Evolutionary conservation across 129 eudicot species (phyloP), one percentile per base, ranked within the genome.

Genomic region (Deinandra increscens): DNA sequence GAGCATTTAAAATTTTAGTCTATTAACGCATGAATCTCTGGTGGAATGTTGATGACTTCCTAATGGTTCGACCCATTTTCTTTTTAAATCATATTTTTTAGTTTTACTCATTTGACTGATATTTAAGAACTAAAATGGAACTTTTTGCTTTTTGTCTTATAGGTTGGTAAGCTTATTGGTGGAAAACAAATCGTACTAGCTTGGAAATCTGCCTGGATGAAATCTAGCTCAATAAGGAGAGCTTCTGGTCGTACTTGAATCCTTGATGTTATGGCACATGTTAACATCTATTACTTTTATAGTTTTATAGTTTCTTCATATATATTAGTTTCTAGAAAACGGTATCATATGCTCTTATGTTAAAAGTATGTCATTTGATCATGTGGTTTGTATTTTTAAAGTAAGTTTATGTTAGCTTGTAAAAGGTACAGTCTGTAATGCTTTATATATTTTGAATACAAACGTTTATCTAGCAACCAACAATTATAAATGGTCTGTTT

Each of bases 131-230:
- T 26, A 26, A 26, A 26, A 26, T 26, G n/a, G n/a, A n/a, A 26
- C 31, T 26, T 26, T 26, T 26, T 23, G 39, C 55, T 77, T 26
- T 26, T 26, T 26, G 33, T 45, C 55, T 77, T 60, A 44, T 78
- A 93, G 98, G 79, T 93, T 79, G 97, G 99, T 14, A 97, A 89
- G 79, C 99, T 89, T 48, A 89, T 94, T 81, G 99, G 99, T 75
- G 99, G 99, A 81, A 94, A 97, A 79, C 99, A 94, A 84, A 89
- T 97, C 80, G 89, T 51, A 88, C 85, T 6, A 75, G 46, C 55
- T 63, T 94, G 64, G 97, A 94, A 70, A 71, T 81, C 5, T 90
- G 97, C 1, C 60, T 94, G 44, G 97, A 87, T 69, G 93, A 87
- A 33, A 70, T 89, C 62, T 85, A 89, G 13, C 96, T 94, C 23